Evolutionary conservation across 2,329 filamentous ascomycete species (phyloP).

Genomic region (Epichloe hybrida): DNA sequence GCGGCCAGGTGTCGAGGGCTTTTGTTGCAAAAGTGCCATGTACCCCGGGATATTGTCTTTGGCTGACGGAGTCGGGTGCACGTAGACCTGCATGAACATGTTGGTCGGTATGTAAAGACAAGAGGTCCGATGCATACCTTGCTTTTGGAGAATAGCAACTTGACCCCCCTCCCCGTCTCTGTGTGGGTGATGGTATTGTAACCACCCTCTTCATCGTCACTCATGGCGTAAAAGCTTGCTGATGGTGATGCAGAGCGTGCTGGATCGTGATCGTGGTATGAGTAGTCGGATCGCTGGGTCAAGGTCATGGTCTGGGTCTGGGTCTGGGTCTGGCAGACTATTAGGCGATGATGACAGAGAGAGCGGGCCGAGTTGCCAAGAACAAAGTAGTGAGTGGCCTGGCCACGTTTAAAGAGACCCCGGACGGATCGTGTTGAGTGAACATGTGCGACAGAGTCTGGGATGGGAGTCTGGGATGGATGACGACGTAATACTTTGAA

Average conservation of each 20-base stretch:
- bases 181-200: conserved; percentile 88
- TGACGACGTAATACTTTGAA: neutral
- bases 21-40: conserved; percentile 86
- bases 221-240: conserved; percentile 47
- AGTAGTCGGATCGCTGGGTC: neutral
- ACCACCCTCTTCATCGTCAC: conserved; percentile 88
- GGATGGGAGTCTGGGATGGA: neutral
- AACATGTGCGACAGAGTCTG: neutral
- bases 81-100: conserved; percentile 56
- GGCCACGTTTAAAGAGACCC: too few relatives aligned
- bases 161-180: conserved; percentile 68
- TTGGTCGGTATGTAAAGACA: neutral
- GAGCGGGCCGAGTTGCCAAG: neutral
- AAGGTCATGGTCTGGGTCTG: conserved; percentile 1
- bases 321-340: neutral
- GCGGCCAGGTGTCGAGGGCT: conserved; percentile 35
- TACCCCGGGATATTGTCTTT: conserved; percentile 96
- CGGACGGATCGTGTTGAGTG: neutral
- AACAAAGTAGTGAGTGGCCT: neutral
- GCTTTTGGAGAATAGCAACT: conserved; percentile 90
- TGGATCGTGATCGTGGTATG: neutral
- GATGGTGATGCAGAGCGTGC: conserved; percentile 8
- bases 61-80: conserved; percentile 82
- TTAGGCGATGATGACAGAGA: neutral
- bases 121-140: conserved; percentile 45